A percentile compares a stretch with the other conserved stretches of the same genome.
Evolutionary conservation across 1,284 basidiomycete genomes (phyloP).

Genomic region (Papiliotrema flavescens): DNA sequence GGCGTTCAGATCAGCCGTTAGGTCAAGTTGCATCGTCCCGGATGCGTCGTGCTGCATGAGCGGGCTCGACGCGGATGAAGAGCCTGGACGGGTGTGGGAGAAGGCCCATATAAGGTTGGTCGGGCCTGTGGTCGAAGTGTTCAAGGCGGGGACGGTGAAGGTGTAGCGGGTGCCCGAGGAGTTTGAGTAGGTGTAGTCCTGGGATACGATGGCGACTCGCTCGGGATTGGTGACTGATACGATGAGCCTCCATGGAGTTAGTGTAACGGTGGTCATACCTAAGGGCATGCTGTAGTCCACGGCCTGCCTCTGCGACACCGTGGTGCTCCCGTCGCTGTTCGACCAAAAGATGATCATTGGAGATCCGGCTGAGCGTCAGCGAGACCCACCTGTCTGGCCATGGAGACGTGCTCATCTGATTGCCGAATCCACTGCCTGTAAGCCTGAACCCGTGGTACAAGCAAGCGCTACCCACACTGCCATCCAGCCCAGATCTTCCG

Average conservation of each 20-base stretch:
- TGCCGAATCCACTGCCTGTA: too few relatives aligned
- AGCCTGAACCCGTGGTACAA: too few relatives aligned
- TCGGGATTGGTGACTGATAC: constrained; percentile 51
- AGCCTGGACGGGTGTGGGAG: constrained; percentile 50
- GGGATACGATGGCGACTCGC: constrained; percentile 51
- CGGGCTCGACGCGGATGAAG: constrained; percentile 45
- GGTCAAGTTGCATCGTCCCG: constrained; percentile 51
- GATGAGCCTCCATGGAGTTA: constrained; percentile 1
- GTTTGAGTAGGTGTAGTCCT: constrained; percentile 44
- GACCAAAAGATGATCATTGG: constrained; percentile 66
- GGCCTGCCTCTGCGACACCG: constrained; percentile 60
- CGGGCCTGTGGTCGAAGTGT: constrained; percentile 44
- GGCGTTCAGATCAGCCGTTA: constrained; percentile 48
- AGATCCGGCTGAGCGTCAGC: constrained; percentile 46
- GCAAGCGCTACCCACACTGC: too few relatives aligned
- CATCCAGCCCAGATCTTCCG: too few relatives aligned
- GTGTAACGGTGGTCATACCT: constrained; percentile 28
- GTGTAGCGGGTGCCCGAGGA: constrained; percentile 39
- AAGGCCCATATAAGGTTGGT: constrained; percentile 57
- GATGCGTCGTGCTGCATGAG: constrained; percentile 52
- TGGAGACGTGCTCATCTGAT: too few relatives aligned
- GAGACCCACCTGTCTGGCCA: too few relatives aligned
- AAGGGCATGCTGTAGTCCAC: constrained; percentile 53
- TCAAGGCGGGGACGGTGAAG: constrained; percentile 55
- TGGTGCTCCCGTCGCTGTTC: constrained; percentile 56